Base-by-base conservation (phyloP, 2,329 filamentous ascomycete genomes). In the Dothideomycetidae sp. region DNA sequence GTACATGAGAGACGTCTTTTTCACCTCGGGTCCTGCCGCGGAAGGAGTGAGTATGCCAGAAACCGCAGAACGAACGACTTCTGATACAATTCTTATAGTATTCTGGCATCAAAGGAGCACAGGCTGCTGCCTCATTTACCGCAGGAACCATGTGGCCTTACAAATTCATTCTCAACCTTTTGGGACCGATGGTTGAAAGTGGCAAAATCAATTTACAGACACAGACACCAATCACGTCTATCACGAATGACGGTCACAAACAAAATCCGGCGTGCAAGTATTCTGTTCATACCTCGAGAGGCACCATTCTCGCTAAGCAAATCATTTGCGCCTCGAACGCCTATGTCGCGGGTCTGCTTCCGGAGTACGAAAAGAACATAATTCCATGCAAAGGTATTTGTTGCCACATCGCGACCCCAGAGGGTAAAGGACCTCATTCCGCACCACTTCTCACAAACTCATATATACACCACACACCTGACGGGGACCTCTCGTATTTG, bases 81-180 rank as follows among this genome's bases (percentile, higher is more conserved):
- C n/a, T n/a, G n/a, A n/a, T n/a, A n/a, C n/a, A n/a, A n/a, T n/a
- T n/a, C n/a, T n/a, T n/a, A 5, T 2, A 52, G 55, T 18, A 52
- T 18, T 46, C 57, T 1, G 56, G 55, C 1, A 47, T 64, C 28
- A 60, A 58, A 23, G 56, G 53, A 2, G 58, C 58, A 2, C 53
- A 54, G 31, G 52, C 49, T 2, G 50, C 44, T 4, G 53, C 57
- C 40, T 53, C 47, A 4, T 60, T 55, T 33, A 53, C 70, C 34
- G 78, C 80, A 0, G 78, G 71, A 0, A 74, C 71, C 47, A 50
- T 82, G 23, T 82, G 78, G 78, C 81, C 82, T 1, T 86, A 88
- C 56, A 86, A 85, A 58, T 68, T 88, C 11, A 73, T 90, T 2
- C 62, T 71, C 2, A 78, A 75, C 58, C 63, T 85, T 0, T 59